A percentile compares a stretch with the other conserved stretches of the same genome.
These are phyloP conservation scores for Drechslerella coelobrocha DNA, from an alignment of 2,329 filamentous ascomycete genomes.

Conservation along the genomic window DNA sequence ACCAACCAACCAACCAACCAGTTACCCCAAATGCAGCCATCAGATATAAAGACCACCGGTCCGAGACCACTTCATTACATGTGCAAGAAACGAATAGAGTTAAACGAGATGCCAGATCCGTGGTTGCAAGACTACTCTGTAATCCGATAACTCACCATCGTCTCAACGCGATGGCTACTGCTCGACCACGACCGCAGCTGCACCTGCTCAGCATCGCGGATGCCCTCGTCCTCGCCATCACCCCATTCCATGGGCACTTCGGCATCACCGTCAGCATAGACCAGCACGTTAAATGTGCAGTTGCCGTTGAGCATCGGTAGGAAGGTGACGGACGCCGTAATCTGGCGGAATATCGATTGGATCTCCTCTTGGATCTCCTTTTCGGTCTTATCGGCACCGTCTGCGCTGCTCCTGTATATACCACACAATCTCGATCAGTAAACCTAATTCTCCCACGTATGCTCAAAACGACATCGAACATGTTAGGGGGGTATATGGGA, in stretches of 20 bases:
- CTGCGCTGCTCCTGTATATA: slow-evolving; percentile 53
- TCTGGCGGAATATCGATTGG: slow-evolving; percentile 94
- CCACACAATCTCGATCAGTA: slow-evolving; percentile 49
- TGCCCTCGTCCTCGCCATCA: slow-evolving; percentile 97
- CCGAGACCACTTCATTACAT: no score
- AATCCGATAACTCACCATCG: slow-evolving; percentile 87
- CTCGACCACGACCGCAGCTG: slow-evolving; percentile 96
- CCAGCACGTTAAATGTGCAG: slow-evolving; percentile 97
- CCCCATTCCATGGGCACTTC: slow-evolving; percentile 94
- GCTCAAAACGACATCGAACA: no score
- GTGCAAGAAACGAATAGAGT: background rate
- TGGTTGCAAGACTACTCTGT: slow-evolving; percentile 57
- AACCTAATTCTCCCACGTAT: slow-evolving; percentile 54
- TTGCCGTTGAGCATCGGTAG: slow-evolving; percentile 90
- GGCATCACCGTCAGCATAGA: slow-evolving; percentile 95
- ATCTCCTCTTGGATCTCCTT: slow-evolving; percentile 94
- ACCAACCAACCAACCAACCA: background rate
- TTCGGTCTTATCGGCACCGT: slow-evolving; percentile 77
- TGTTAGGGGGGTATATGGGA: background rate
- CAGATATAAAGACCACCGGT: no score
- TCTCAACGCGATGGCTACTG: slow-evolving; percentile 90
- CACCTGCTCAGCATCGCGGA: slow-evolving; percentile 82
- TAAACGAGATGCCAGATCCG: background rate
- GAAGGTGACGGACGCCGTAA: slow-evolving; percentile 96
- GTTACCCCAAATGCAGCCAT: background rate